Conservation (phyloP, 345 rosid genomes). For the Salix viminalis region DNA sequence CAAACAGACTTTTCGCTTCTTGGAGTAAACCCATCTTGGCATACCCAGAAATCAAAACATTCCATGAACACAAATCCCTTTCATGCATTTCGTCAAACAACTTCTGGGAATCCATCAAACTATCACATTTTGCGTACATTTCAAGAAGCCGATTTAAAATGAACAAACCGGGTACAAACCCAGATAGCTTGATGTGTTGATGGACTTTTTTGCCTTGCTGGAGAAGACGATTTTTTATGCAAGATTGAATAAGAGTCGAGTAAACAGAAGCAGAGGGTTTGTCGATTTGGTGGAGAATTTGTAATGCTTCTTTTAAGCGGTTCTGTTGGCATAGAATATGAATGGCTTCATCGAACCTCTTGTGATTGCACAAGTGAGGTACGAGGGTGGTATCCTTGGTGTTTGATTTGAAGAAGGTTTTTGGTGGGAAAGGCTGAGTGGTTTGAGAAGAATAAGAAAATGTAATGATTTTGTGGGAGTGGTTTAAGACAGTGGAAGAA, state of each 20-base stretch:
- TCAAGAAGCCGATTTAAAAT: conserved; percentile 61
- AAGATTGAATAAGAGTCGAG: conserved; percentile 55
- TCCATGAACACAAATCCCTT: conserved; percentile 81
- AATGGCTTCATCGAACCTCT: conserved; percentile 58
- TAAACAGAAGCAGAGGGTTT: conserved; percentile 61
- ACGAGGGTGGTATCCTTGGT: conserved; percentile 28
- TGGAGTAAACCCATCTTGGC: conserved; percentile 45
- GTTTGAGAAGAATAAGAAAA: conserved; percentile 32
- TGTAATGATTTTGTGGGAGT: conserved; percentile 4
- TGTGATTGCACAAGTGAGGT: conserved; percentile 38
- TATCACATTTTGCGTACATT: conserved; percentile 64
- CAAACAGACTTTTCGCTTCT: conserved; percentile 60
- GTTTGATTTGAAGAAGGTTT: conserved; percentile 41
- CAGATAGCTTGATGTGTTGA: conserved; percentile 46
- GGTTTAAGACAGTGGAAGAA: neutral
- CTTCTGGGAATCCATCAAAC: conserved; percentile 48
- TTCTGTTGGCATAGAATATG: conserved; percentile 50
- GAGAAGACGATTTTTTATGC: conserved; percentile 44
- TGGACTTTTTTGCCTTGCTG: conserved; percentile 55
- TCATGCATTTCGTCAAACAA: conserved; percentile 57
- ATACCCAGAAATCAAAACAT: conserved; percentile 61
- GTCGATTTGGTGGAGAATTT: conserved; percentile 42
- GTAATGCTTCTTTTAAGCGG: conserved; percentile 52
- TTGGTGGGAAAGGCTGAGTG: conserved; percentile 10
- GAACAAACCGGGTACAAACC: conserved; percentile 59